Evolutionary conservation across 768 basidiomycete genomes (phyloP), one percentile per base, ranked within the genome.

Genomic region (Russula olivacea): DNA sequence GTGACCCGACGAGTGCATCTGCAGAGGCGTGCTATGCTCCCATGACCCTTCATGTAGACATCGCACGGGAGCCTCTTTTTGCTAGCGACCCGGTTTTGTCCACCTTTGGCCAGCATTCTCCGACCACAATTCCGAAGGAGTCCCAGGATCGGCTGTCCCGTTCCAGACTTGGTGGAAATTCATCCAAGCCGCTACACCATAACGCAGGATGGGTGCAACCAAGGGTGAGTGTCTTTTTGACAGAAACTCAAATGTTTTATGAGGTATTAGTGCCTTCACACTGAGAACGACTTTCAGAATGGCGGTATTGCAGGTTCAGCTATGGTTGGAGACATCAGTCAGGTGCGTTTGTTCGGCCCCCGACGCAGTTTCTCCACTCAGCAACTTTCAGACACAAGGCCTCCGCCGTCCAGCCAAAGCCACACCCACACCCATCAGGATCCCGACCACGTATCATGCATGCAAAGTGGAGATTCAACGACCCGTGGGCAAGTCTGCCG

Each of bases 381-480:
- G 32, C 21, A 17, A 17, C 10, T 38, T 5, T 19, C 38, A 66
- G 50, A 19, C 49, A 11, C 36, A 14, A 4, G 38, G 14, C 10
- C 19, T 52, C 19, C 65, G 62, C 45, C 56, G 58, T 32, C 14
- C 58, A 17, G 9, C 30, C n/a, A 68, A 48, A 43, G 3, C 6
- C n/a, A 10, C 61, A 7, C 67, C 59, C 4, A 25, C 65, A 6
- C 67, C 67, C 17, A 68, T 68, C 41, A 58, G 38, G 51, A 64
- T 68, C 28, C 67, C 67, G 10, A n/a, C 15, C 4, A 17, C 41
- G 23, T 28, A 45, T 45, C 55, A 59, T 43, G 19, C 38, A 25
- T 40, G 47, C 34, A 63, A 28, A 23, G 15, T 62, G n/a, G 61
- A 53, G 23, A 57, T 68, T 15, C 61, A 54, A 59, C 65, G 58